Conservation (phyloP, 768 basidiomycete genomes). For the Cystobasidium onofrii region DNA sequence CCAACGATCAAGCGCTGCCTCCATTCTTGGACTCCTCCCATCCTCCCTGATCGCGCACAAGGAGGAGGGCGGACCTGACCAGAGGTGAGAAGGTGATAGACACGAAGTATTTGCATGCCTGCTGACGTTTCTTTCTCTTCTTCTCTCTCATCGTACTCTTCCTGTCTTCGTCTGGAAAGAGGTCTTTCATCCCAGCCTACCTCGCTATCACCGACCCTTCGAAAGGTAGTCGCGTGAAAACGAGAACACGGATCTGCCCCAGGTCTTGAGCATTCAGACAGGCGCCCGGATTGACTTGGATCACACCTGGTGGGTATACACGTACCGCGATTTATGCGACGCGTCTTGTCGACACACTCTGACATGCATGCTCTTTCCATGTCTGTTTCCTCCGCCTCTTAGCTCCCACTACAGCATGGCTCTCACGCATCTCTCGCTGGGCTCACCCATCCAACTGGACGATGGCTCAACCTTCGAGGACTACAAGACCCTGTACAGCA, state of each 20-base stretch:
- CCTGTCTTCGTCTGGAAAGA: too few relatives aligned
- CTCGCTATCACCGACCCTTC: background rate
- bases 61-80: background rate
- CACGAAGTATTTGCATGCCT: background rate
- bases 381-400: background rate
- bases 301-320: background rate
- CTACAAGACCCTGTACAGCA: background rate
- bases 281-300: background rate
- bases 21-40: background rate
- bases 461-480: background rate
- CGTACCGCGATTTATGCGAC: background rate
- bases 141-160: background rate
- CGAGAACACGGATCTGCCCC: too few relatives aligned
- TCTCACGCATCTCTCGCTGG: background rate
- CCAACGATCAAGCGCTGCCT: background rate
- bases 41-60: background rate
- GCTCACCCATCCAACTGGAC: background rate
- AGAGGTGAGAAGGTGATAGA: too few relatives aligned
- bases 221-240: background rate
- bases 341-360: background rate
- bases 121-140: background rate
- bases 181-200: background rate
- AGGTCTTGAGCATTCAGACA: background rate
- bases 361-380: background rate
- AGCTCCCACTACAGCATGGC: background rate